phyloP scores from a whole-genome alignment of 768 basidiomycete species.

The Auricularia auricula-judae region DNA sequence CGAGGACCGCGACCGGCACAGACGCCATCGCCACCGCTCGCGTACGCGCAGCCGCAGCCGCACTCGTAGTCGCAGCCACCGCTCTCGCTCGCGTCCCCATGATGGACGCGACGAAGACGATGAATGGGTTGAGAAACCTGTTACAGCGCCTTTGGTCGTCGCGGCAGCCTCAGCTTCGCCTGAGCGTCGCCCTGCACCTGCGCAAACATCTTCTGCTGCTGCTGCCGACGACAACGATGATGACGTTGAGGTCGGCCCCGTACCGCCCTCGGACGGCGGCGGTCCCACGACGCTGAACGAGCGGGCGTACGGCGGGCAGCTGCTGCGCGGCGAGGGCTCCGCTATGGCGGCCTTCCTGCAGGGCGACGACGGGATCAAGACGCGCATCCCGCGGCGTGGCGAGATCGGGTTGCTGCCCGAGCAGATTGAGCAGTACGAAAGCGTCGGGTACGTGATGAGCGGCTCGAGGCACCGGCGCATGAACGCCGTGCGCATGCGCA shows the following conservation, averaged over 20 bases:
- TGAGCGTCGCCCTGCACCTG: slow-evolving; percentile 10
- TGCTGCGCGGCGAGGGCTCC: slow-evolving; percentile 89
- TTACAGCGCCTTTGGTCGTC: slow-evolving; percentile 11
- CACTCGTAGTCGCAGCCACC: slow-evolving; percentile 8
- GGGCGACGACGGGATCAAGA: slow-evolving; percentile 52
- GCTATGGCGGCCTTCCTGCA: slow-evolving; percentile 97
- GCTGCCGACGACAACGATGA: slow-evolving; percentile 41
- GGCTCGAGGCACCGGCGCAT: slow-evolving; percentile 89
- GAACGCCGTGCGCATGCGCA: slow-evolving; percentile 98
- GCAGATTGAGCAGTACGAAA: slow-evolving; percentile 80
- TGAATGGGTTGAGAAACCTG: slow-evolving; percentile 58
- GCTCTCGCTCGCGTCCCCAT: slow-evolving; percentile 11
- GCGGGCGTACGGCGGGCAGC: slow-evolving; percentile 78
- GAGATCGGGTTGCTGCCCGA: slow-evolving; percentile 90
- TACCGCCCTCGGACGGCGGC: slow-evolving; percentile 33
- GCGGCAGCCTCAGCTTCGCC: no score
- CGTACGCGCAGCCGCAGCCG: slow-evolving; percentile 7
- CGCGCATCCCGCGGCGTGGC: slow-evolving; percentile 94
- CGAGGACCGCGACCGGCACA: slow-evolving; percentile 14
- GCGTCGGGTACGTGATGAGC: slow-evolving; percentile 95
- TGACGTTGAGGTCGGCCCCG: slow-evolving; percentile 42
- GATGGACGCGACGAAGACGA: slow-evolving; percentile 29
- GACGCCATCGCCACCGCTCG: slow-evolving; percentile 4
- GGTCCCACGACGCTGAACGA: slow-evolving; percentile 55
- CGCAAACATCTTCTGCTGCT: slow-evolving; percentile 9